phyloP scores from a whole-genome alignment of 352 stramenopile species.

The Globisporangium paroecandrum region DNA sequence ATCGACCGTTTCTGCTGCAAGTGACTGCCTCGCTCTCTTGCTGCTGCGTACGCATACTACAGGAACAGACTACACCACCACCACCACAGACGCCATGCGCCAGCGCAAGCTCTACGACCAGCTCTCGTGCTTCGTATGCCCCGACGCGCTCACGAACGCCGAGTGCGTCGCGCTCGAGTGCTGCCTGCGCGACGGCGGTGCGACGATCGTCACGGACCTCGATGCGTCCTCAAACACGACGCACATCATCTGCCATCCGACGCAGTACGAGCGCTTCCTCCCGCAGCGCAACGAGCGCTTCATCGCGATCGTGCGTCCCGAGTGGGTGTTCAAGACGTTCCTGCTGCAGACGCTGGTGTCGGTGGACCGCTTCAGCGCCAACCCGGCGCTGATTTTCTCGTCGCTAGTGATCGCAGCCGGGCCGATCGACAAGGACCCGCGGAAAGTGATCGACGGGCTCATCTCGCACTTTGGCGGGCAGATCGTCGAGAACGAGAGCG shows the following conservation, averaged over 20 bases:
- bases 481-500: slow-evolving; percentile 50
- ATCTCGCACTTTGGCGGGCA: slow-evolving; percentile 82
- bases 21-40: not conserved
- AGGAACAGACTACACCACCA: not conserved
- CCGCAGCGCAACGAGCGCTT: slow-evolving; percentile 57
- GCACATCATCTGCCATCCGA: slow-evolving; percentile 71
- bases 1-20: not conserved
- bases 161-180: slow-evolving; percentile 47
- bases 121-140: slow-evolving; percentile 53
- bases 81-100: slow-evolving; percentile 25
- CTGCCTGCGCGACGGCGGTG: slow-evolving; percentile 64
- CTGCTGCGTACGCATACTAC: not conserved
- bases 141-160: slow-evolving; percentile 34
- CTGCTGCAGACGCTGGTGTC: slow-evolving; percentile 59
- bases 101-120: slow-evolving; percentile 41
- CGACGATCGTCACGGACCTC: slow-evolving; percentile 34
- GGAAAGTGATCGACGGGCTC: slow-evolving; percentile 76
- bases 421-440: slow-evolving; percentile 72
- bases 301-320: slow-evolving; percentile 66
- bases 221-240: slow-evolving; percentile 32
- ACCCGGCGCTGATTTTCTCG: slow-evolving; percentile 74
- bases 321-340: slow-evolving; percentile 80
- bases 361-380: slow-evolving; percentile 71
- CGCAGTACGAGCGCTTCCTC: slow-evolving; percentile 47
- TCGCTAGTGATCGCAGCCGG: slow-evolving; percentile 68